Percentiles rank a stretch among this genome's conserved stretches.
These are phyloP conservation scores for Corinectria fuckeliana DNA, from an alignment of 2,329 filamentous ascomycete species.

Conservation along the genomic window DNA sequence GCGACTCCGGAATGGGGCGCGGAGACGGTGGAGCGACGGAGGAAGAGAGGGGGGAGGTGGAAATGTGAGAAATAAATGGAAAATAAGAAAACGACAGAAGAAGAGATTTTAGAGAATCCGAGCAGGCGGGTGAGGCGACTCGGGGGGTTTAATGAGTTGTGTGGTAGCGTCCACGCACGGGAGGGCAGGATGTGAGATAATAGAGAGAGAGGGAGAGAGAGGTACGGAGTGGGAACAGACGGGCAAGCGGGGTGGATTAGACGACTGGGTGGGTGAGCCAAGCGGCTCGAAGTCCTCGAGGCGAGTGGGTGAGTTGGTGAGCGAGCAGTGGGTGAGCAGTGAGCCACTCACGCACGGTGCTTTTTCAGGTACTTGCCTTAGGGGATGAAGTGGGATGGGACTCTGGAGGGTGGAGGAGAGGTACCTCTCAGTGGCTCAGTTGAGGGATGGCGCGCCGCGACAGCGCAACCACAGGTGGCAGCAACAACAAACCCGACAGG, in stretches of 20 bases:
- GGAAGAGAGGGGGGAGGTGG: slow-evolving; percentile 30
- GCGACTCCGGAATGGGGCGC: slow-evolving; percentile 41
- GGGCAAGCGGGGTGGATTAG: slow-evolving; percentile 36
- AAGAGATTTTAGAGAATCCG: slow-evolving; percentile 40
- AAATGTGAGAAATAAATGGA: slow-evolving; percentile 39
- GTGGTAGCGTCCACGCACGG: slow-evolving; percentile 36
- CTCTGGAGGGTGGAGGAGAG: slow-evolving; percentile 25
- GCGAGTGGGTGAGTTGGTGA: slow-evolving; percentile 17
- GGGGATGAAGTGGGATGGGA: slow-evolving; percentile 28
- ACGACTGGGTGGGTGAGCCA: slow-evolving; percentile 29
- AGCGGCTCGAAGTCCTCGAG: slow-evolving; percentile 1
- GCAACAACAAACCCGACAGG: neutral
- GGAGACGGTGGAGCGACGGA: slow-evolving; percentile 43
- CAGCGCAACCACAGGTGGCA: neutral
- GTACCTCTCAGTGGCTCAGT: slow-evolving; percentile 12
- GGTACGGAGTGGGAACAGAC: slow-evolving; percentile 16
- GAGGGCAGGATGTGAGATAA: slow-evolving; percentile 21
- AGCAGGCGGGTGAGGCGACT: slow-evolving; percentile 35
- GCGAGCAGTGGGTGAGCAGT: slow-evolving; percentile 17
- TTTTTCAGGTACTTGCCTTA: slow-evolving; percentile 25
- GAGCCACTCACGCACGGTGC: slow-evolving; percentile 40
- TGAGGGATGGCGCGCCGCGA: neutral
- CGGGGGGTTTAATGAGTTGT: slow-evolving; percentile 45
- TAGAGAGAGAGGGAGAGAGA: no score
- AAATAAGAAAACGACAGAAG: slow-evolving; percentile 41